Evolutionary conservation across 257 asterid genomes (phyloP), one percentile per base, ranked within the genome.

Genomic region (Solanum arcanum): DNA sequence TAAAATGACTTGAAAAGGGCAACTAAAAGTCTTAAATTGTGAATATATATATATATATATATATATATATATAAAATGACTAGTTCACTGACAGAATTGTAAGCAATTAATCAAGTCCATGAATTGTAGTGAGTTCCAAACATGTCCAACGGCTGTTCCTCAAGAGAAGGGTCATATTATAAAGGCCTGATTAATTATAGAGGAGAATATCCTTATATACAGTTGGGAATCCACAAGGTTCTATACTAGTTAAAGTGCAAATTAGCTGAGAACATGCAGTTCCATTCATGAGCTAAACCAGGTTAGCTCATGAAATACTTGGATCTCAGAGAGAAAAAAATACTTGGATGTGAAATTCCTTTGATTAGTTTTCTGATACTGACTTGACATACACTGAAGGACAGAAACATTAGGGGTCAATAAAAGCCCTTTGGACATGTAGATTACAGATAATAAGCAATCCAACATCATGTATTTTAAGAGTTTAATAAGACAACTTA

Each of bases 401-500:
- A 75, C 83, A 41, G 35, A 41, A 41, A 23, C 23, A 72, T 35
- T 41, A 73, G 6, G 56, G 59, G 21, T 41, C 83, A 23, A 75
- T 41, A 21, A 75, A 21, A 75, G 3, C 59, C 56, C 25, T n/a
- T 75, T 16, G 47, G 33, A 41, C 59, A 23, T 75, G 83, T 41
- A 6, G 59, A 23, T 75, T 35, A n/a, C 59, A 39, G 83, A 75
- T 75, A 18, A 75, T 49, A 41, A 39, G 83, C 59, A 41, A 75
- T 75, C 83, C 56, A 75, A 75, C 82, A 74, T 74, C 82, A 39
- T 21, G 56, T 41, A 73, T 75, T 75, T 75, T 41, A 41, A 23
- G 83, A 39, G 83, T 41, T 39, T 7, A 23, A n/a, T 46, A 41
- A 75, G 85, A 87, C 87, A 91, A 94, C 99, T 95, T 90, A 96